A percentile compares a stretch with the other conserved stretches of the same genome.
phyloP scores from a whole-genome alignment of 371 early-diverging fungal species.

The Mucor sp. region DNA sequence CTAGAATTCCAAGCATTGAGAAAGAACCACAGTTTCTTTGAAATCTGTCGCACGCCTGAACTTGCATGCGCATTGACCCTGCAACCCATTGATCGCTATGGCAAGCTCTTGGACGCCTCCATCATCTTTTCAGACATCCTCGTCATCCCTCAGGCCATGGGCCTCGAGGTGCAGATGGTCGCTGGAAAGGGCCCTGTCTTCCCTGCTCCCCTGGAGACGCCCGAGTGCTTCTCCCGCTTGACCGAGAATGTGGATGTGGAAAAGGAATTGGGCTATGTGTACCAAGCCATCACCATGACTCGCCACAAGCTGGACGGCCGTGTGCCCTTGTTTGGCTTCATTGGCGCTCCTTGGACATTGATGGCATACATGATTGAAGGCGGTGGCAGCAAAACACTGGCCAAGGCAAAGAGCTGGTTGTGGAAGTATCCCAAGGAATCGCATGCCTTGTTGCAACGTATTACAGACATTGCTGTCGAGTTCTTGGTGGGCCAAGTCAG shows the following conservation, averaged over 20 bases:
- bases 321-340: constrained; percentile 94
- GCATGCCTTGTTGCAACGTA: constrained; percentile 76
- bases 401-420: constrained; percentile 91
- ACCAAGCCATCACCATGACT: constrained; percentile 93
- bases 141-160: constrained; percentile 97
- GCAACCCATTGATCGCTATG: constrained; percentile 95
- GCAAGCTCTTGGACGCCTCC: constrained; percentile 88
- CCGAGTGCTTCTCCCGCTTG: constrained; percentile 74
- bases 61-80: constrained; percentile 94
- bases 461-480: constrained; percentile 83
- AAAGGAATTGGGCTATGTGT: constrained; percentile 87
- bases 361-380: constrained; percentile 99
- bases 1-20: constrained; percentile 89
- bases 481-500: constrained; percentile 93
- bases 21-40: constrained; percentile 90
- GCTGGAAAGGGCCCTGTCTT: constrained; percentile 92
- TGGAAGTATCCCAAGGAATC: constrained; percentile 80
- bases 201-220: constrained; percentile 78
- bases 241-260: constrained; percentile 69
- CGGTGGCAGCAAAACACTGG: constrained; percentile 91
- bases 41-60: constrained; percentile 91
- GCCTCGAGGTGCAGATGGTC: constrained; percentile 93
- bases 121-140: constrained; percentile 98
- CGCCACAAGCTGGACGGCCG: constrained; percentile 83
- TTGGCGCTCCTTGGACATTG: constrained; percentile 98